Conservation (phyloP, 768 basidiomycete species). For the Leccinellum albellum region DNA sequence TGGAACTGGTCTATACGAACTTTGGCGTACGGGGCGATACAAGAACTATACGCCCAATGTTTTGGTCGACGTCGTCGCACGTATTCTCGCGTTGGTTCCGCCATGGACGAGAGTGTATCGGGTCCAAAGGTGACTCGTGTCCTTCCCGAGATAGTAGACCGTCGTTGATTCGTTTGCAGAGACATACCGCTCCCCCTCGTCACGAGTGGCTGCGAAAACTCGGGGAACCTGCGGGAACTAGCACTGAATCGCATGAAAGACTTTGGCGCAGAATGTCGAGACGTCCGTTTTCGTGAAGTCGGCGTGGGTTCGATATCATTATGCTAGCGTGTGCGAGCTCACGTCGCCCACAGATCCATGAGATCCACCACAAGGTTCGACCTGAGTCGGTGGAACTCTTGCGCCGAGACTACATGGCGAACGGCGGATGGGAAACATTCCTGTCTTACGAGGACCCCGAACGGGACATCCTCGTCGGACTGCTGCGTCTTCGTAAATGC, state of each 20-base stretch:
- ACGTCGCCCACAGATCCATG: conserved; percentile 68
- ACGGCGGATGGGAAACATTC: conserved; percentile 99
- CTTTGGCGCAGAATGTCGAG: conserved; percentile 95
- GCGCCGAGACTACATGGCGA: conserved; percentile 92
- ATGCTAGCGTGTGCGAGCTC: neutral
- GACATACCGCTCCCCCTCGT: conserved; percentile 97
- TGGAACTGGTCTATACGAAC: conserved; percentile 92
- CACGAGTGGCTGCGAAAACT: conserved; percentile 95
- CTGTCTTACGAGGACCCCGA: conserved; percentile 98
- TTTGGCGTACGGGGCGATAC: conserved; percentile 96
- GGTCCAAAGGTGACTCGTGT: conserved; percentile 72
- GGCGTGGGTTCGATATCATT: conserved; percentile 56
- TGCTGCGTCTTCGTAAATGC: conserved; percentile 89
- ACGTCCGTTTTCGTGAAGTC: conserved; percentile 97
- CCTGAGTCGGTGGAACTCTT: conserved; percentile 95
- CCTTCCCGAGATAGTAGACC: neutral
- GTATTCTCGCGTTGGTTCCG: conserved; percentile 93
- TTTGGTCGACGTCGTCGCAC: conserved; percentile 92
- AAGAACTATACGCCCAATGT: conserved; percentile 99
- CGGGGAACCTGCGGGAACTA: conserved; percentile 93
- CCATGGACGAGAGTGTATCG: conserved; percentile 99
- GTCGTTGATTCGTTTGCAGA: conserved; percentile 37
- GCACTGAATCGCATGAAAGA: conserved; percentile 98
- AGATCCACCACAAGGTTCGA: conserved; percentile 96
- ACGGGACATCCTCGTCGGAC: conserved; percentile 90